Evolutionary conservation across 768 basidiomycete species (phyloP).

Genomic region (Kwoniella newhampshirensis): DNA sequence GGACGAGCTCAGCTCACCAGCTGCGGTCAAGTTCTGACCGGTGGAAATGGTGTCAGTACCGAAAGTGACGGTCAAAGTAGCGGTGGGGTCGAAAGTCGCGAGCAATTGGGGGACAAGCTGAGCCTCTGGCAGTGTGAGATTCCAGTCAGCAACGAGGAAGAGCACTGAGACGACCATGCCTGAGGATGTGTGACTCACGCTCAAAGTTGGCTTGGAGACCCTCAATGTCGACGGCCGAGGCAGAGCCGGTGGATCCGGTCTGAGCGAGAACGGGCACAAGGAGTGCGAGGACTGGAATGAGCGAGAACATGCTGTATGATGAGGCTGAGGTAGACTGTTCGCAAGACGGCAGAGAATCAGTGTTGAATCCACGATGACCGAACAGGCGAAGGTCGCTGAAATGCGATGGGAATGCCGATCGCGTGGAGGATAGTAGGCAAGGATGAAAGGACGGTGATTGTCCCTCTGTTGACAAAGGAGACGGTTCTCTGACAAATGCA

Average conservation of each 20-base stretch:
- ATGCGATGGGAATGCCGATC: no score
- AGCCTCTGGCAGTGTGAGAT: conserved; percentile 35
- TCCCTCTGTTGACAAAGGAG: background rate
- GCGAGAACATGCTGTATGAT: conserved; percentile 13
- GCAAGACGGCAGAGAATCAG: background rate
- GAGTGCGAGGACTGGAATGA: conserved; percentile 19
- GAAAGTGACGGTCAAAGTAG: conserved; percentile 62
- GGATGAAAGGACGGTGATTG: background rate
- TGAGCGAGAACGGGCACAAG: conserved; percentile 18
- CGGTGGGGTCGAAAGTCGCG: conserved; percentile 63
- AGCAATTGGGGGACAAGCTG: conserved; percentile 65
- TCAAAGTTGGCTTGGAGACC: conserved; percentile 25
- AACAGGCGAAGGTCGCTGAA: no score
- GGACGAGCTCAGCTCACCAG: conserved; percentile 56
- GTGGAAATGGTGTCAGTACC: conserved; percentile 60
- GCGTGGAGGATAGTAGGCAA: no score
- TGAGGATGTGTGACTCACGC: conserved; percentile 11
- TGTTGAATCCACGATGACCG: no score
- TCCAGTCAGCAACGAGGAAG: background rate
- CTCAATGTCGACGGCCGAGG: conserved; percentile 12
- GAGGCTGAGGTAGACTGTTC: background rate
- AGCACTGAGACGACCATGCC: background rate
- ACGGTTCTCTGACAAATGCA: background rate
- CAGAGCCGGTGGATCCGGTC: conserved; percentile 11
- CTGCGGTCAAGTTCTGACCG: conserved; percentile 63